phyloP scores from a whole-genome alignment of 345 rosid genomes.

The Eutrema japonicum region DNA sequence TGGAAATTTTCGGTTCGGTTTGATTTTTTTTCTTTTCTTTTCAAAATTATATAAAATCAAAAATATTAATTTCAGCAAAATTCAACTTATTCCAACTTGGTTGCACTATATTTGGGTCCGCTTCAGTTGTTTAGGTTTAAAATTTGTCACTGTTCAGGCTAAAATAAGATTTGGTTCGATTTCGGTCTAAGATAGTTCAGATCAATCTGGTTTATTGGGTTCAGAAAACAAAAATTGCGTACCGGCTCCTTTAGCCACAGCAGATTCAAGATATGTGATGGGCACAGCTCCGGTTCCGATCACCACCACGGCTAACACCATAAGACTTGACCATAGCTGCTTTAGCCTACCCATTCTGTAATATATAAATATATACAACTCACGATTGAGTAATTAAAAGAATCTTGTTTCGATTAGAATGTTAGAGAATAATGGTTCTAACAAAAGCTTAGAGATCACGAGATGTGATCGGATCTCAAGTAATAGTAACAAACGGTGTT shows the following conservation, averaged over 20 bases:
- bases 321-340: constrained; percentile 36
- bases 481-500: neutral
- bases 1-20: too few relatives aligned
- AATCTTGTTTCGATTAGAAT: neutral
- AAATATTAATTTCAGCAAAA: too few relatives aligned
- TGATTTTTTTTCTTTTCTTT: too few relatives aligned
- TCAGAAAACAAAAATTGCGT: neutral
- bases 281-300: constrained; percentile 48
- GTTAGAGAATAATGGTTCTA: neutral
- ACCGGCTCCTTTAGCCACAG: constrained; percentile 93
- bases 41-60: too few relatives aligned
- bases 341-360: constrained; percentile 35
- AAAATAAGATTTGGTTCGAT: too few relatives aligned
- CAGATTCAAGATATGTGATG: constrained; percentile 68
- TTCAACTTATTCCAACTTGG: too few relatives aligned
- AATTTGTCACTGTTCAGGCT: too few relatives aligned
- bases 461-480: neutral
- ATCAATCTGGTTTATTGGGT: too few relatives aligned
- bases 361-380: neutral
- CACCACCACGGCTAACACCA: constrained; percentile 36
- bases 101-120: too few relatives aligned
- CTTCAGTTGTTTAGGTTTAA: too few relatives aligned
- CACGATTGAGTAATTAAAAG: neutral
- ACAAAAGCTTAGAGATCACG: constrained; percentile 13
- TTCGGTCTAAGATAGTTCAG: too few relatives aligned